Evolutionary conservation across 2,329 filamentous ascomycete species (phyloP).

Genomic region (Trichophyton rubrum): DNA sequence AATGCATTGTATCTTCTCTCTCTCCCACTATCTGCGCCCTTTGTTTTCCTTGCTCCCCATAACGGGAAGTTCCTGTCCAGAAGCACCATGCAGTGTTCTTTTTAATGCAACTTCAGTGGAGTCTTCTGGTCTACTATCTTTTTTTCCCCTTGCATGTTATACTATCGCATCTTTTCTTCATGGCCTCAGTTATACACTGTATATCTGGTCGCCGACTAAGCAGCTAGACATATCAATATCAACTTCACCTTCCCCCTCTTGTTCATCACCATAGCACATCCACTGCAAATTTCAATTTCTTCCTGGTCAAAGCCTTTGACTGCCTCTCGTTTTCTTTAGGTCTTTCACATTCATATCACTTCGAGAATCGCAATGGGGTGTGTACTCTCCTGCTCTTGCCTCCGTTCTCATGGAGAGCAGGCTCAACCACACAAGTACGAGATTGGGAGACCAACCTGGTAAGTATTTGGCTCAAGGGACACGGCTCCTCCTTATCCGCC

Average conservation of each 20-base stretch:
- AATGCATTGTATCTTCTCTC: constrained; percentile 10
- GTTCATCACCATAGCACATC: not conserved
- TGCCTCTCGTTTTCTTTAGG: not conserved
- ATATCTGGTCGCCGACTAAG: constrained; percentile 1
- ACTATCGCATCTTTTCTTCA: not conserved
- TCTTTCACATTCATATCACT: not conserved
- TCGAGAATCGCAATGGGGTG: constrained; percentile 2
- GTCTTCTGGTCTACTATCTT: not conserved
- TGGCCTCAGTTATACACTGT: not conserved
- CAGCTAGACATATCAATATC: not conserved
- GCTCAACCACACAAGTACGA: not conserved
- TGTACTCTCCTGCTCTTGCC: constrained; percentile 4
- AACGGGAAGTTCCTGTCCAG: not conserved
- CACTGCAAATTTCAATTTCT: not conserved
- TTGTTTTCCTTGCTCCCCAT: not conserved
- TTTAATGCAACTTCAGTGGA: not conserved
- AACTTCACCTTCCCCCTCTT: not conserved
- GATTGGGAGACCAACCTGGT: constrained; percentile 3
- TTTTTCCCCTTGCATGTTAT: not conserved
- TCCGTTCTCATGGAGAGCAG: not conserved
- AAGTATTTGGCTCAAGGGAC: not conserved
- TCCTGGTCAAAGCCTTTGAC: not conserved
- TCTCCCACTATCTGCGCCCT: constrained; percentile 3
- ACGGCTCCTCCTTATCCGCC: not conserved
- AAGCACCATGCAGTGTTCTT: not conserved